These are phyloP conservation scores for Plasmodium vivax DNA, from an alignment of 169 alveolate genomes.

Conservation along the genomic window DNA sequence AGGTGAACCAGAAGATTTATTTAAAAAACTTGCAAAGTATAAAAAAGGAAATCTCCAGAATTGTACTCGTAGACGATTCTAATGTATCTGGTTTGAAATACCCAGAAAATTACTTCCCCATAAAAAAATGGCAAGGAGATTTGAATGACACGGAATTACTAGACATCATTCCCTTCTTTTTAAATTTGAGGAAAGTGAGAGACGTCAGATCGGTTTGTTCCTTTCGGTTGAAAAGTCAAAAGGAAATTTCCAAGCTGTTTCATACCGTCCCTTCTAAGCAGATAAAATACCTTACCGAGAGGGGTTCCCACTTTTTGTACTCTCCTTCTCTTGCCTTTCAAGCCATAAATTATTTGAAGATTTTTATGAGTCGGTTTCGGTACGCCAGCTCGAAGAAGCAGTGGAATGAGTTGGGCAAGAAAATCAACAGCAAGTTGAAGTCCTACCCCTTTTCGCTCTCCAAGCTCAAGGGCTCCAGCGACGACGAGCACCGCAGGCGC, in stretches of 20 bases:
- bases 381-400: constrained; percentile 61
- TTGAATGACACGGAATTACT: constrained; percentile 81
- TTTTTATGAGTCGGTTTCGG: constrained; percentile 44
- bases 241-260: constrained; percentile 21
- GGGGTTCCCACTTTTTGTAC: neutral
- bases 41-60: constrained; percentile 77
- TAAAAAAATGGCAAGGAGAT: constrained; percentile 85
- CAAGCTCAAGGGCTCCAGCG: constrained; percentile 59
- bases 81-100: constrained; percentile 69
- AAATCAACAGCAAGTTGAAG: constrained; percentile 33
- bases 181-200: constrained; percentile 76
- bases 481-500: constrained; percentile 35
- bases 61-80: constrained; percentile 75
- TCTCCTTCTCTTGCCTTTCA: constrained; percentile 44
- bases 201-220: constrained; percentile 80
- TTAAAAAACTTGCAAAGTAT: constrained; percentile 76
- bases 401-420: constrained; percentile 68
- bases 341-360: constrained; percentile 53
- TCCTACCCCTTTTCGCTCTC: constrained; percentile 51
- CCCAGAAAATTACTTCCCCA: constrained; percentile 81
- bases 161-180: constrained; percentile 84
- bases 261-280: constrained; percentile 7
- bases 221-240: constrained; percentile 67
- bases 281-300: constrained; percentile 13
- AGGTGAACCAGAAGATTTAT: constrained; percentile 54